Evolutionary conservation across 2,329 filamentous ascomycete genomes (phyloP).

Genomic region (Colletotrichum sp.): DNA sequence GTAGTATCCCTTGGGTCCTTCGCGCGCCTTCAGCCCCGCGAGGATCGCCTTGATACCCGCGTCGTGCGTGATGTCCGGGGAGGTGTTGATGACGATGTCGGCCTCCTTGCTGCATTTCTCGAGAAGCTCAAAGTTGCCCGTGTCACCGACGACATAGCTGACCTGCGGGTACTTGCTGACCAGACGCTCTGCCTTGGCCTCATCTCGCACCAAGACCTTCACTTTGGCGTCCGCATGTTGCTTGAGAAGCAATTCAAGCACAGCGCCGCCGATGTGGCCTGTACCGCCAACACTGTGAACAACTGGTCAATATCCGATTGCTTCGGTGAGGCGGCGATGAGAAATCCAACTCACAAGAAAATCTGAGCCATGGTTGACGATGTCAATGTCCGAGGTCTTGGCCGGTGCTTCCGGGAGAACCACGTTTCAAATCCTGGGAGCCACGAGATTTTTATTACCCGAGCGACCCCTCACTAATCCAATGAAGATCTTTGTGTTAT

Average conservation of each 20-base stretch:
- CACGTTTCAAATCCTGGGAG: background rate
- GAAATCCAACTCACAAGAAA: background rate
- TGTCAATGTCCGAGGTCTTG: background rate
- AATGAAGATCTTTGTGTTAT: background rate
- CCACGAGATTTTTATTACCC: background rate
- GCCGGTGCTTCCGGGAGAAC: background rate
- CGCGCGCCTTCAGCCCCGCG: background rate
- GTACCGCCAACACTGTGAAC: background rate
- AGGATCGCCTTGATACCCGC: background rate
- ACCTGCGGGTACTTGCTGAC: background rate
- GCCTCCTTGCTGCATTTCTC: background rate
- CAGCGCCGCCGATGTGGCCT: conserved; percentile 1
- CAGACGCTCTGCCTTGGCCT: background rate
- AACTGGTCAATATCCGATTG: background rate
- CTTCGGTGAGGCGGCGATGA: background rate
- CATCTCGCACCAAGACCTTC: background rate
- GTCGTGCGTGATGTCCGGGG: background rate
- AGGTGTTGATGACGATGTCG: background rate
- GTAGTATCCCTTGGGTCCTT: background rate
- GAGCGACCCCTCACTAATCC: background rate
- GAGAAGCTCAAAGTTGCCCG: background rate
- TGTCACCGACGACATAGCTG: background rate
- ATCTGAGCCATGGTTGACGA: background rate
- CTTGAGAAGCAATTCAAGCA: background rate
- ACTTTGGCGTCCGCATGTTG: background rate